These are phyloP conservation scores for Phytopythium kandeliae DNA, from an alignment of 352 stramenopile species.

Conservation along the genomic window DNA sequence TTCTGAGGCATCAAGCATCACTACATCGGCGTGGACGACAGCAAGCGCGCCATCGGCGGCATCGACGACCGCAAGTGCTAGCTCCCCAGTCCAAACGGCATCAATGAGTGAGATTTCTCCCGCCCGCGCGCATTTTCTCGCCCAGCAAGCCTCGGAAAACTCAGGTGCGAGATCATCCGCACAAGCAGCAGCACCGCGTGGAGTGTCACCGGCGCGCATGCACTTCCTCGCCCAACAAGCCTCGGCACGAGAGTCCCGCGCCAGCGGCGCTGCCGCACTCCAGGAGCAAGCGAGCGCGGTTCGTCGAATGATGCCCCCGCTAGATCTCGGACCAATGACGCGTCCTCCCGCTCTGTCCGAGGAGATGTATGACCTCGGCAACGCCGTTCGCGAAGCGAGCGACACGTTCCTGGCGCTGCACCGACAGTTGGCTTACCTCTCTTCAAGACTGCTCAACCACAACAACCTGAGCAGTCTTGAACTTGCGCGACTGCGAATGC, in stretches of 20 bases:
- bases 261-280: neutral
- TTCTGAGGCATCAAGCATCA: neutral
- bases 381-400: conserved; percentile 18
- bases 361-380: conserved; percentile 26
- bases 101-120: neutral
- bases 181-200: neutral
- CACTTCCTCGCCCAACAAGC: neutral
- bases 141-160: neutral
- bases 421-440: conserved; percentile 25
- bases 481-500: conserved; percentile 14
- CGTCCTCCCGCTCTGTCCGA: conserved; percentile 11
- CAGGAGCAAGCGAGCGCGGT: conserved; percentile 16
- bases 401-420: conserved; percentile 34
- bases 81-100: neutral
- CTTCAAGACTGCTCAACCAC: conserved; percentile 16
- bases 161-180: neutral
- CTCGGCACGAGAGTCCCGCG: neutral
- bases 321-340: conserved; percentile 17
- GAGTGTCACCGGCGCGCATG: neutral
- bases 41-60: neutral
- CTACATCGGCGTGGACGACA: neutral
- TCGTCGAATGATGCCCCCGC: conserved; percentile 19
- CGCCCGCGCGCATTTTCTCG: neutral
- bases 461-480: conserved; percentile 18
- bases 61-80: neutral